These are phyloP conservation scores for Sporothrix euskadiensis DNA, from an alignment of 2,329 filamentous ascomycete genomes.

Conservation along the genomic window DNA sequence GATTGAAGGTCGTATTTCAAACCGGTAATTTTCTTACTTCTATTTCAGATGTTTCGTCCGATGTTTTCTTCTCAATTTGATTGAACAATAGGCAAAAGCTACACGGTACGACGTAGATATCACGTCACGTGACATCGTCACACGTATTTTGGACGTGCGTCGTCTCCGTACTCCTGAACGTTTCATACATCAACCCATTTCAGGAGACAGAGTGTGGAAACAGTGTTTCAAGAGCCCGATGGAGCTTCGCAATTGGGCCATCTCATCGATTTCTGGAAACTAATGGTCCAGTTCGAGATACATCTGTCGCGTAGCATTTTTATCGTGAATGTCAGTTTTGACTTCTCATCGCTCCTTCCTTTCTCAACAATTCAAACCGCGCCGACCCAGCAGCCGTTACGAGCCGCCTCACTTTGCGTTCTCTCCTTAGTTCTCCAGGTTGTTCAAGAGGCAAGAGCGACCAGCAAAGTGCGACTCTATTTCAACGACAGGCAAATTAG, in stretches of 20 bases:
- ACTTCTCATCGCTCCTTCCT: background rate
- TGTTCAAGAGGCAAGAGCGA: background rate
- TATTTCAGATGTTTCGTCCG: background rate
- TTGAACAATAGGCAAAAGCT: background rate
- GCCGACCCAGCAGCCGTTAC: background rate
- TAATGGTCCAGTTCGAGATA: background rate
- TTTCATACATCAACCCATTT: slow-evolving; percentile 24
- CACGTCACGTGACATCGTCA: slow-evolving; percentile 1
- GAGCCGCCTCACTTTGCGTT: background rate
- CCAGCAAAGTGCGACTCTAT: background rate
- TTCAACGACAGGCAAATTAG: background rate
- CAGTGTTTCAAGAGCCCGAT: slow-evolving; percentile 19
- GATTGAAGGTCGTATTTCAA: background rate
- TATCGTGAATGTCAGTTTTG: background rate
- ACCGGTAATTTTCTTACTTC: background rate
- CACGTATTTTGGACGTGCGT: background rate
- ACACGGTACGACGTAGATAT: background rate
- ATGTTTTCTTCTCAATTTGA: background rate
- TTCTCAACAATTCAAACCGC: background rate
- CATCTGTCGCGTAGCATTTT: background rate
- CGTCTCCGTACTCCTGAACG: background rate
- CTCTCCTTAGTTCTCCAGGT: background rate
- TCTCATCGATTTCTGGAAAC: background rate
- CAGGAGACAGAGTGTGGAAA: slow-evolving; percentile 17
- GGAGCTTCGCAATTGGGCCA: background rate